Evolutionary conservation across 1,284 basidiomycete species (phyloP).

Genomic region (Ceratorhiza oryzae-sativae): DNA sequence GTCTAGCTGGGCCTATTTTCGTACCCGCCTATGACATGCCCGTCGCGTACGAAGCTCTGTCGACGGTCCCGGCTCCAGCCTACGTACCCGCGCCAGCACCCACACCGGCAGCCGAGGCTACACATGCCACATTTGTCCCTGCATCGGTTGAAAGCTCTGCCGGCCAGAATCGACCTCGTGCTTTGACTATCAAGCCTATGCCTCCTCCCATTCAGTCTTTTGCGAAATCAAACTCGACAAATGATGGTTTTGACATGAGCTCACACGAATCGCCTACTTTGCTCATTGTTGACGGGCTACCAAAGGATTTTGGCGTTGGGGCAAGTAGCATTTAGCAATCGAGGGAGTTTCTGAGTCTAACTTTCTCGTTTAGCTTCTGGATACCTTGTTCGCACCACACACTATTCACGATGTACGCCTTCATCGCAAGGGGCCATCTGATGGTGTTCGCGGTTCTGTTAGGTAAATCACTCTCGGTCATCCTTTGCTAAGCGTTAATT

Average conservation of each 20-base stretch:
- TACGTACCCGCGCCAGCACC: not conserved
- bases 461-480: not conserved
- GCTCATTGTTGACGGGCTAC: constrained; percentile 18
- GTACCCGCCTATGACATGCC: not conserved
- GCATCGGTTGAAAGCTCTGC: not conserved
- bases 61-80: not conserved
- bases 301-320: constrained; percentile 35
- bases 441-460: constrained; percentile 27
- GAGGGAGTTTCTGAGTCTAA: not conserved
- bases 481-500: not conserved
- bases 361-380: constrained; percentile 3
- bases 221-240: constrained; percentile 1
- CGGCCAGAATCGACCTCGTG: not conserved
- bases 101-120: not conserved
- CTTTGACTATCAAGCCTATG: constrained; percentile 31
- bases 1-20: not conserved
- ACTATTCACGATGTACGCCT: constrained; percentile 30
- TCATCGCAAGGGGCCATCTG: constrained; percentile 16
- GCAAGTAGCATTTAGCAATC: not conserved
- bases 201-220: constrained; percentile 28
- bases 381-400: constrained; percentile 31
- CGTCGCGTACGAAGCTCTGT: not conserved
- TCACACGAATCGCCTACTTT: constrained; percentile 18
- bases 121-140: not conserved
- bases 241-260: not conserved